Percentiles rank a stretch among this genome's conserved stretches.
Conservation (phyloP, 768 basidiomycete genomes). For the Dioszegia hungarica region DNA sequence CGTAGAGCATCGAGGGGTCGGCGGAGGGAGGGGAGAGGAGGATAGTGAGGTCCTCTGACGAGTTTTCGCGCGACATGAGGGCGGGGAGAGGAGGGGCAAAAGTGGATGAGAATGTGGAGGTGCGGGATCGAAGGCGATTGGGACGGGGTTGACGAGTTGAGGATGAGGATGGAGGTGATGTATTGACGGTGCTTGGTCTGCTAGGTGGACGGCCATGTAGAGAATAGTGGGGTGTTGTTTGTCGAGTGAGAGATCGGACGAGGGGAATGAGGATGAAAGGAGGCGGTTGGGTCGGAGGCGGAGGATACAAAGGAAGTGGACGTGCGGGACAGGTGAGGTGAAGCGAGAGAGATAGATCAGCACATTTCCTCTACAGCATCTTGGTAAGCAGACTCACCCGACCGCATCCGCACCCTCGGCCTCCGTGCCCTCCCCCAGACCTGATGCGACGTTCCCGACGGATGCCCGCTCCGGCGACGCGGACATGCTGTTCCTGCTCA, state of each 20-base stretch:
- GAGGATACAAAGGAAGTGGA: too few species aligned
- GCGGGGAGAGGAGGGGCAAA: conserved; percentile 26
- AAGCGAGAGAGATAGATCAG: neutral
- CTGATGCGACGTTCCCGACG: too few species aligned
- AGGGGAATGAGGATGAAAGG: neutral
- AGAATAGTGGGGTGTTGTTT: too few species aligned
- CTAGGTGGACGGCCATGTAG: neutral
- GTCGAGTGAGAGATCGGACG: neutral
- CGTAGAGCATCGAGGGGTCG: neutral
- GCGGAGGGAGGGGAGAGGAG: neutral
- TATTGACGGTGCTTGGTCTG: neutral
- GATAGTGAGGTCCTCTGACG: conserved; percentile 16
- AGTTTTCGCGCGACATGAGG: conserved; percentile 42
- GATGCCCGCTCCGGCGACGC: too few species aligned
- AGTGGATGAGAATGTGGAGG: conserved; percentile 23
- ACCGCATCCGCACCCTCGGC: too few species aligned
- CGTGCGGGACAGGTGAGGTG: neutral
- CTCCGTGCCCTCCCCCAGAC: too few species aligned
- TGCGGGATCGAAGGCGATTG: conserved; percentile 14
- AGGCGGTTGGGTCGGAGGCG: neutral
- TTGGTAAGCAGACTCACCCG: too few species aligned
- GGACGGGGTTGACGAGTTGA: neutral
- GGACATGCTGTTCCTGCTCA: too few species aligned
- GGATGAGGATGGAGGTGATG: neutral
- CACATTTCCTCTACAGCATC: neutral